Evolutionary conservation across 1,284 basidiomycete genomes (phyloP), one percentile per base, ranked within the genome.

Genomic region (Anthracocystis walkeri): DNA sequence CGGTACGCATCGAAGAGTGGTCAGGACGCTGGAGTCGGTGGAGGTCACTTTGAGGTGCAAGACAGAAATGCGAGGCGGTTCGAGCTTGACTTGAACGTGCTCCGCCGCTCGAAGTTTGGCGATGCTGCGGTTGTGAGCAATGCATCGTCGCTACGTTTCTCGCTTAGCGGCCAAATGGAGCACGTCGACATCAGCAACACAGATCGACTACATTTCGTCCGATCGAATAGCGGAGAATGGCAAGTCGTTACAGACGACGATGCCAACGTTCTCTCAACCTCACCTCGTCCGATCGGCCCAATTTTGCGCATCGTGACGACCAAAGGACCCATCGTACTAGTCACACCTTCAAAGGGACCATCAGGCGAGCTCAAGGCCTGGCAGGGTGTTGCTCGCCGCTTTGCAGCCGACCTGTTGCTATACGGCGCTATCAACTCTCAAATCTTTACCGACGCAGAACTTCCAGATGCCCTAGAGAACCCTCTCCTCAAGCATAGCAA

Each of bases 361-460:
- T 21, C 20, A 5, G 27, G 12, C 12, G 60, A 67, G 31, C 42
- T 58, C 1, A 31, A 14, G 18, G 60, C 60, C 10, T 77, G 65
- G 58, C 49, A 4, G 7, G 42, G 61, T 7, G 65, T 75, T 1
- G 70, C 75, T 1, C 38, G 31, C 16, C 51, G 67, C 18, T 77
- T 75, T 42, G 66, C 77, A 2, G 63, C 59, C 3, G 72, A 77
- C 31, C 49, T 75, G 16, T 35, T 77, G 4, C 59, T 77, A 4
- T 75, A 77, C 55, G 72, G 59, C 4, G 49, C 61, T 0, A 55
- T 77, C 65, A 70, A 75, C 50, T 55, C 71, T 21, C 70, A 71
- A 41, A 59, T 77, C 51, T 10, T 79, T 16, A 45, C 56, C 40
- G 77, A 79, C 25, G 38, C 41, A 11, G 68, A 75, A 1, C 57